Base-by-base conservation (phyloP, 805 yeast genomes). In the Hemisphaericaspora nanyangensis region DNA sequence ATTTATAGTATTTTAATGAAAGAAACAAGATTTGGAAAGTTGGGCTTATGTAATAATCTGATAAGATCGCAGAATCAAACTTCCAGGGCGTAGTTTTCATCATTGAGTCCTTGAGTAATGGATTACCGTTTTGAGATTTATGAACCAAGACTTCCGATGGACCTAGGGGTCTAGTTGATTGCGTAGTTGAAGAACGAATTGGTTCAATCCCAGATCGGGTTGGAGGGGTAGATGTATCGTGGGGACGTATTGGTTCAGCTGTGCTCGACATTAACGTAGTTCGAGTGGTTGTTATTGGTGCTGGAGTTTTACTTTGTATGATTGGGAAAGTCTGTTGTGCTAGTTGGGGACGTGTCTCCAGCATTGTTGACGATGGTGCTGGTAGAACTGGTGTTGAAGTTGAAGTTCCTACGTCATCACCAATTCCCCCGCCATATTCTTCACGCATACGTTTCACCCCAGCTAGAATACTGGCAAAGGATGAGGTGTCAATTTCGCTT, bases 61-160 rank as follows among this genome's bases (percentile, higher is more conserved):
- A 63, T 13, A 68, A 49, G 66, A 84, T 52, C 60, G 72, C 47
- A 61, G 69, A 44, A 70, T 73, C 80, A 65, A 55, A 79, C 48
- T 79, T 76, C 75, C 65, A 78, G 39, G 68, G 74, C 1, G 70
- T 73, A 34, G 69, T 70, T 33, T 74, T 76, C 55, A 85, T 57
- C 39, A 55, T 44, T 3, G 72, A 60, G 24, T 70, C 65, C 33
- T 72, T 72, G 6, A 85, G 59, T 29, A 85, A 55, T 5, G 91
- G 91, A 52, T 85, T 85, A 1, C 86, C 90, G 35, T 74, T 77
- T 54, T 85, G 93, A 0, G 82, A 70, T 29, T 77, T 75, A 30
- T 80, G 75, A 4, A 84, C 85, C 30, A 74, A 70, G 0, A 81
- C 68, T 3, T 48, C 47, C 22, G 41, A 33, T 8, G 52, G 48